These are phyloP conservation scores for Casuarina equisetifolia DNA, from an alignment of 306 rosid species.

Conservation along the genomic window DNA sequence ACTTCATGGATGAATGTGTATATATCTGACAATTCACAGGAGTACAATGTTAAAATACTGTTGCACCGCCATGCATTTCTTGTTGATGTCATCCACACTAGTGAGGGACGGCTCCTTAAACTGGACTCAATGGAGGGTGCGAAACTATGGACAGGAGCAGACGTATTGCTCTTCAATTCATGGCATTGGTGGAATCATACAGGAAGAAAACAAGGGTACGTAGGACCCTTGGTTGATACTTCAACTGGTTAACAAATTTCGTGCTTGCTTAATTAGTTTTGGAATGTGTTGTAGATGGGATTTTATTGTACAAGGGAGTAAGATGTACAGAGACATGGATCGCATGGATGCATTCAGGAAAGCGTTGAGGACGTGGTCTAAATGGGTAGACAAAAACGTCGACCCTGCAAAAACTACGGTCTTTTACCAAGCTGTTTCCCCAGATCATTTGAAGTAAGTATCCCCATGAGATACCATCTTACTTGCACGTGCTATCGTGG, in stretches of 20 bases:
- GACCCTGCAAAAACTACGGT: constrained; percentile 48
- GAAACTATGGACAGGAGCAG: constrained; percentile 30
- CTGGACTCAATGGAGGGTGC: constrained; percentile 40
- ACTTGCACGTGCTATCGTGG: no score
- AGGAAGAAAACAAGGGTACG: constrained; percentile 50
- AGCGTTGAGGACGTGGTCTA: constrained; percentile 74
- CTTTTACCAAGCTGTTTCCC: constrained; percentile 81
- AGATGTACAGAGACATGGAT: constrained; percentile 47
- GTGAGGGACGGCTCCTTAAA: constrained; percentile 31
- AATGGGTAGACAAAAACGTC: constrained; percentile 56
- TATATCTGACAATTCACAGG: constrained; percentile 19
- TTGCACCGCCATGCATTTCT: constrained; percentile 43
- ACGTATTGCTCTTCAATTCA: constrained; percentile 44
- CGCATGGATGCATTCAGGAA: constrained; percentile 71
- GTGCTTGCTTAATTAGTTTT: not conserved
- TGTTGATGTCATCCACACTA: constrained; percentile 33
- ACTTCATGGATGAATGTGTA: not conserved
- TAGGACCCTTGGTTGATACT: no score
- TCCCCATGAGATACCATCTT: no score
- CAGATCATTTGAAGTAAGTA: constrained; percentile 54
- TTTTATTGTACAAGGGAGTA: constrained; percentile 47
- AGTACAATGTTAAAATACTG: constrained; percentile 29
- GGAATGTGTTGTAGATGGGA: constrained; percentile 54
- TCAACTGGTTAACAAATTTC: no score
- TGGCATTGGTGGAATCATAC: constrained; percentile 64